Evolutionary conservation across 116 monocot genomes (phyloP).

Genomic region (Papilionanthe hybrid): DNA sequence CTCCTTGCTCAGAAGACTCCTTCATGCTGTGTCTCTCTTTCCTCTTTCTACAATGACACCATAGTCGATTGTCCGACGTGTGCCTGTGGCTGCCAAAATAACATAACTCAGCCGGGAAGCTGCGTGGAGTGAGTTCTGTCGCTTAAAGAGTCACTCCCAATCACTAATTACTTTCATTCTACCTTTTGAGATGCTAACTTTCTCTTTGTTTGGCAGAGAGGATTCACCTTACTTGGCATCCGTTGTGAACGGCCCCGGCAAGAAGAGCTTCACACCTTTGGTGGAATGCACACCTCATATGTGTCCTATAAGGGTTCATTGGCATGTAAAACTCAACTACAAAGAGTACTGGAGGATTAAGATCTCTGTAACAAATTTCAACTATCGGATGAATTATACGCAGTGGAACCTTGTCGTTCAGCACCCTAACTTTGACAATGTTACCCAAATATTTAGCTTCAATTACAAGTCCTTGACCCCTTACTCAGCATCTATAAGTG

Average conservation of each 20-base stretch:
- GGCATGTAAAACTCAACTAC: constrained; percentile 86
- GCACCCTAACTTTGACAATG: constrained; percentile 74
- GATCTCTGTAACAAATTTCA: constrained; percentile 72
- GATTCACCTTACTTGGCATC: constrained; percentile 72
- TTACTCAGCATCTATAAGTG: constrained; percentile 51
- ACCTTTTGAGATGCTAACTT: too few species aligned
- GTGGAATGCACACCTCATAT: constrained; percentile 81
- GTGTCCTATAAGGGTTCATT: constrained; percentile 73
- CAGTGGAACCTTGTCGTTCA: constrained; percentile 76
- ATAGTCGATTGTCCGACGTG: constrained; percentile 80
- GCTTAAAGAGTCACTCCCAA: not conserved
- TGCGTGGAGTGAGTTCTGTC: constrained; percentile 60
- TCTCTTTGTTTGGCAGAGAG: constrained; percentile 31
- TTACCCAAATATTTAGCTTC: constrained; percentile 68
- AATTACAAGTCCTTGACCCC: constrained; percentile 68
- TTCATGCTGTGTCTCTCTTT: constrained; percentile 80
- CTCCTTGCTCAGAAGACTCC: constrained; percentile 67
- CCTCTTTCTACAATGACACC: constrained; percentile 83
- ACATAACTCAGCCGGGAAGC: constrained; percentile 59
- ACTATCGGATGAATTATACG: constrained; percentile 71
- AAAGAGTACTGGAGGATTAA: constrained; percentile 78
- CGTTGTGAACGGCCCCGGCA: constrained; percentile 46
- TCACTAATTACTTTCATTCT: not conserved
- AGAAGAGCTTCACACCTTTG: constrained; percentile 39
- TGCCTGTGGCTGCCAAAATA: constrained; percentile 75